Conservation (phyloP, 1,284 basidiomycete species). For the Cutaneotrichosporon dermatis region DNA sequence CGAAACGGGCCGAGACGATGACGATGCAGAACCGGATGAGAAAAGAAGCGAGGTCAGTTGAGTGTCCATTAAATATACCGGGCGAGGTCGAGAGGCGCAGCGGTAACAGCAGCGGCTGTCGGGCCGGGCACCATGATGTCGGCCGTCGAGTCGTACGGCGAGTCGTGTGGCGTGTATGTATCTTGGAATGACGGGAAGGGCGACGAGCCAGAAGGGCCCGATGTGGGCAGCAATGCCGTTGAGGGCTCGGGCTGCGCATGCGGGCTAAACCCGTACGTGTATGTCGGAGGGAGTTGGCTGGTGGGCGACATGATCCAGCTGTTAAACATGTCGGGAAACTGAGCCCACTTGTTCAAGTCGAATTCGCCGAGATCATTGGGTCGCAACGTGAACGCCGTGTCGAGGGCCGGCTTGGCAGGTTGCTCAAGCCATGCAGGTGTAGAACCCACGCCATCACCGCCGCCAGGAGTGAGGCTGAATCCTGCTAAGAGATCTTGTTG, state of each 20-base stretch:
- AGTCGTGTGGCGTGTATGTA: not conserved
- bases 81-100: not conserved
- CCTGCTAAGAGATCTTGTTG: not conserved
- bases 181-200: slow-evolving; percentile 1
- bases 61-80: slow-evolving; percentile 2
- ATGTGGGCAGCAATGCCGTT: not conserved
- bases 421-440: not conserved
- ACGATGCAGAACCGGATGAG: not conserved
- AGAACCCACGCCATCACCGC: not conserved
- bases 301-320: not conserved
- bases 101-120: too few relatives aligned
- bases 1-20: not conserved
- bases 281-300: slow-evolving; percentile 1
- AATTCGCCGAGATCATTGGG: not conserved
- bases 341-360: not conserved
- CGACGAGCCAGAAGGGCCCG: not conserved
- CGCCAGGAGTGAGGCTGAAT: not conserved
- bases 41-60: not conserved
- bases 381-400: not conserved
- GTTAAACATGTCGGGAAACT: not conserved
- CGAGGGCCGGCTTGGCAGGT: not conserved
- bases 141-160: not conserved
- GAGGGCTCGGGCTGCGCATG: not conserved
- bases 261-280: slow-evolving; percentile 5
- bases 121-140: too few relatives aligned